Base-by-base conservation (phyloP, 176 grass and related monocot genomes). In the Phoenix roebelenii region DNA sequence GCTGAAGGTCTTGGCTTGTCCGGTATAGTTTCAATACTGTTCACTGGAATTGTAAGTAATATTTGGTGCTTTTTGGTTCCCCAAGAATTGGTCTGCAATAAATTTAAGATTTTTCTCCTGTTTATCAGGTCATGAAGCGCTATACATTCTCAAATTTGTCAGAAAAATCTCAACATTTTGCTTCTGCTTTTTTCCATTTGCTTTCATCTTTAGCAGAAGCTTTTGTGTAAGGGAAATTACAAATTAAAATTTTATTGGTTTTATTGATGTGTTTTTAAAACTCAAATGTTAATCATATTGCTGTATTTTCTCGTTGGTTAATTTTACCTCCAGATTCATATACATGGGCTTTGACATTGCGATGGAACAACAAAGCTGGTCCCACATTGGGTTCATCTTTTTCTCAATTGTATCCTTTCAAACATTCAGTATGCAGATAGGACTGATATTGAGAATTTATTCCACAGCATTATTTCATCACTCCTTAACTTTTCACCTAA, bases 301-400 rank as follows among this genome's bases (percentile, higher is more conserved):
- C 35, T 3, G 10, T 44, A 44, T 44, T 44, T 39, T 44, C 35
- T 44, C 1, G 1, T 44, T 1, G 35, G 24, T 10, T 58, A 64
- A 64, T 76, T 58, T 71, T 81, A 15, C 25, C 28, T 75, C 61
- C 75, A 96, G 93, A 63, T 98, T 98, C 78, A 98, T 98, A 80
- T 98, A 98, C 65, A 98, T 98, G 93, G 93, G 93, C 48, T 98
- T 98, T 65, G 93, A 98, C 80, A 98, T 98, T 85, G 93, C 82
- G 52, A 92, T 98, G 84, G 93, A 98, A 87, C 78, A 98, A 65
- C 93, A 98, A 74, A 98, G 93, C 74, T 98, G 87, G 93, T 91
- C 92, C 58, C 93, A 98, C 64, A 75, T 98, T 49, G 84, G 87
- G 55, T 98, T 98, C 74, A 98, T 92, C 74, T 88, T 98, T 79